A percentile compares a stretch with the other conserved stretches of the same genome.
These are phyloP conservation scores for Stramenopiles sp. DNA, from an alignment of 352 stramenopile genomes.

Conservation along the genomic window DNA sequence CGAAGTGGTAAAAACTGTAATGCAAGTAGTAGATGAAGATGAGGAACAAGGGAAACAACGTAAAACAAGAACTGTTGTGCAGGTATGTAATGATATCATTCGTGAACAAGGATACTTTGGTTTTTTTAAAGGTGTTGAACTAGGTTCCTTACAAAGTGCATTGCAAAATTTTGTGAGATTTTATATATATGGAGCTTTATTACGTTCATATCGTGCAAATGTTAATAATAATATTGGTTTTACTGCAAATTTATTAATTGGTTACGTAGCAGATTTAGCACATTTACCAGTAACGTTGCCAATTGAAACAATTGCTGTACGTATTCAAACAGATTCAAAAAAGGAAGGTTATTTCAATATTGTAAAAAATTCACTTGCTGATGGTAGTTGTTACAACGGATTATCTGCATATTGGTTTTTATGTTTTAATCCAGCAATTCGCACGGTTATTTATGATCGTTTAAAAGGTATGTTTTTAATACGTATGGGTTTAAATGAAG, in stretches of 20 bases:
- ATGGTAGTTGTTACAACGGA: not conserved
- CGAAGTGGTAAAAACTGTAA: not conserved
- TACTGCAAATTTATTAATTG: not conserved
- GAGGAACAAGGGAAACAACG: not conserved
- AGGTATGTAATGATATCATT: not conserved
- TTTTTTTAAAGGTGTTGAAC: not conserved
- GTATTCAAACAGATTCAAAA: not conserved
- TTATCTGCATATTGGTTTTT: not conserved
- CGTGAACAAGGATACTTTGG: not conserved
- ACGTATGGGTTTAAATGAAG: not conserved
- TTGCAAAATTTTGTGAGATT: not conserved
- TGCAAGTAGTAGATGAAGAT: not conserved
- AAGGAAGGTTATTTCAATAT: not conserved
- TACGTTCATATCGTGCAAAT: not conserved
- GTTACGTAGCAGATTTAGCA: not conserved
- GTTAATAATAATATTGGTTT: not conserved
- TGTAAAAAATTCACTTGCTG: not conserved
- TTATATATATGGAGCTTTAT: not conserved
- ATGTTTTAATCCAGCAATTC: not conserved
- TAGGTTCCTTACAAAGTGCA: not conserved
- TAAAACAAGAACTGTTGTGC: not conserved
- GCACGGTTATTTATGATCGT: not conserved
- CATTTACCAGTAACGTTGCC: not conserved
- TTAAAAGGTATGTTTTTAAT: not conserved
- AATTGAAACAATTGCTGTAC: not conserved